Evolutionary conservation across 345 rosid genomes (phyloP).

Genomic region (Citrus inodora): DNA sequence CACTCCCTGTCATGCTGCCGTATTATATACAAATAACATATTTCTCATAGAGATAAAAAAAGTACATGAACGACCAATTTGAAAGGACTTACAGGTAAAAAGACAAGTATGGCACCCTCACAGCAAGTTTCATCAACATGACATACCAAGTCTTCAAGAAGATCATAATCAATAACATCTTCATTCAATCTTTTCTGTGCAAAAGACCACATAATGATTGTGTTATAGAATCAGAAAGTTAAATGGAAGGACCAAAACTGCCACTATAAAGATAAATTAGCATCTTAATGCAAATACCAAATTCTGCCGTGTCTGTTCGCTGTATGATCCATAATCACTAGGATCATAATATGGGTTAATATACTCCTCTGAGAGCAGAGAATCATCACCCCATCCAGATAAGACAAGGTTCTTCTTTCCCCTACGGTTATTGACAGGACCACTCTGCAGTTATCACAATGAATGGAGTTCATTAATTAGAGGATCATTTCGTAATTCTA

Average conservation of each 20-base stretch:
- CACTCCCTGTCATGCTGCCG: slow-evolving; percentile 52
- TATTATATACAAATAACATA: slow-evolving; percentile 8
- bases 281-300: slow-evolving; percentile 46
- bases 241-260: slow-evolving; percentile 13
- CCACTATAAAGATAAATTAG: slow-evolving; percentile 1
- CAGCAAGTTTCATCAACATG: slow-evolving; percentile 75
- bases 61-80: background rate
- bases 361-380: slow-evolving; percentile 65
- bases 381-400: slow-evolving; percentile 91
- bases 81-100: slow-evolving; percentile 70
- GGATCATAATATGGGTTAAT: slow-evolving; percentile 65
- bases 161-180: slow-evolving; percentile 80
- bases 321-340: slow-evolving; percentile 54
- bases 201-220: slow-evolving; percentile 7
- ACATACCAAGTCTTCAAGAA: slow-evolving; percentile 85
- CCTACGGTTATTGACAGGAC: slow-evolving; percentile 67
- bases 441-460: slow-evolving; percentile 41
- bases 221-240: slow-evolving; percentile 12
- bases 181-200: slow-evolving; percentile 80
- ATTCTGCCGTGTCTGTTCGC: slow-evolving; percentile 66
- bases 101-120: slow-evolving; percentile 80
- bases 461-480: background rate
- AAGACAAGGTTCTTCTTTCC: slow-evolving; percentile 92
- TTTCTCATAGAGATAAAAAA: background rate
- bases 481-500: background rate